phyloP scores from a whole-genome alignment of 23 red algal species.

The Gracilaria caudata region DNA sequence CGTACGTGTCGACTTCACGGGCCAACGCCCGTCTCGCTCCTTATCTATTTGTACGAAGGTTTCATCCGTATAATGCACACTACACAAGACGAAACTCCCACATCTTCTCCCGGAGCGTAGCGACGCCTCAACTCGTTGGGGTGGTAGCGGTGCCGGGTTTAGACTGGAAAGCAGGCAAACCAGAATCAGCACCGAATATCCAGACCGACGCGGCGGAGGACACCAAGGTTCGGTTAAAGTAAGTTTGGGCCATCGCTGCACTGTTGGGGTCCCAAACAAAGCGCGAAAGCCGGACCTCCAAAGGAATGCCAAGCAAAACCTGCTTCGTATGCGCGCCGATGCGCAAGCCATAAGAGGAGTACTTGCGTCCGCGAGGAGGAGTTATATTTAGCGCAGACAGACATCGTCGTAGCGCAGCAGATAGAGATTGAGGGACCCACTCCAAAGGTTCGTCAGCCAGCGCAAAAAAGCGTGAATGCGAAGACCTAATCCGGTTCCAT shows the following conservation, averaged over 20 bases:
- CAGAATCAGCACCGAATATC: constrained; percentile 26
- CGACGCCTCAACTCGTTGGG: background rate
- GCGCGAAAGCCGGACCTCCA: constrained; percentile 17
- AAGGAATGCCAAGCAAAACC: constrained; percentile 10
- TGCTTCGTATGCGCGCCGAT: constrained; percentile 24
- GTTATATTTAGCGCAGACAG: background rate
- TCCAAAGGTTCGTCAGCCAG: background rate
- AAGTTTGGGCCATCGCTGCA: background rate
- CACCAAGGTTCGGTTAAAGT: constrained; percentile 30
- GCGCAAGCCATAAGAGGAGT: background rate
- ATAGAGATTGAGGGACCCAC: background rate
- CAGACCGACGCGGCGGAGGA: constrained; percentile 17
- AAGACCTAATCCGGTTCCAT: background rate
- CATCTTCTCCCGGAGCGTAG: background rate
- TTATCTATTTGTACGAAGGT: background rate
- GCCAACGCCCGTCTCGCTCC: no score
- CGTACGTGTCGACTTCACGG: background rate
- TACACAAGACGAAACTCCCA: background rate
- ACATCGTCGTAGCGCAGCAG: background rate
- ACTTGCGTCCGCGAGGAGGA: background rate
- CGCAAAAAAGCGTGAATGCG: constrained; percentile 27
- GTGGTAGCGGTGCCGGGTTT: background rate
- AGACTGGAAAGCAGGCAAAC: background rate
- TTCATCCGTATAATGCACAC: background rate
- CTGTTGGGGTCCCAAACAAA: constrained; percentile 38